Evolutionary conservation across 495 filamentous ascomycete genomes (phyloP), one percentile per base, ranked within the genome.

Genomic region (Lichenothelia convexa): DNA sequence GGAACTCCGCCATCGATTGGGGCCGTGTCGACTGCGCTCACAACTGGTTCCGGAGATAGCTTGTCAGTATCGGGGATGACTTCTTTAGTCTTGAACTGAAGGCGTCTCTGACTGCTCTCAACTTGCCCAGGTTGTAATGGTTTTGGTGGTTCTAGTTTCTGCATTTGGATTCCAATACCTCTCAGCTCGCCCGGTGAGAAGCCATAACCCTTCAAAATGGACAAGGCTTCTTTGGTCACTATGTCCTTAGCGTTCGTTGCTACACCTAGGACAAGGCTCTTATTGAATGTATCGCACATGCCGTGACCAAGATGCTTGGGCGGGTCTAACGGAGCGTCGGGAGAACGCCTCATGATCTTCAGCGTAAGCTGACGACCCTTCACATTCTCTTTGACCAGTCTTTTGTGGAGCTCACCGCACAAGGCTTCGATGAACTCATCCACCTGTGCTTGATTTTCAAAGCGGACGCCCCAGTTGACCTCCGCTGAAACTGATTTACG

Each of bases 401-500:
- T 68, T 21, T 76, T 74, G 44, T 82, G 71, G 16, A 95, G 56
- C 49, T 95, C 89, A 32, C 75, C 73, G 42, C 77, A 83, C 2
- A 97, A 56, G 41, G 79, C 83, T 35, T 68, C 63, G 19, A 95
- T 63, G 48, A 97, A 97, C 35, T 84, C 78, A 30, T 95, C 89
- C 0, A 80, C 83, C 54, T 97, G 87, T 5, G 70, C 70, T 41
- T 93, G 82, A 32, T 68, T 89, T 37, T 81, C 72, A 46, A 97
- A 97, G 20, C 89, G 74, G 35, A 97, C 89, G 2, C 89, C 89
- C 91, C 91, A 97, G 47, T 93, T 97, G 40, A 97, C 82, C 42
- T 95, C 86, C 0, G 86, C 87, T 1, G 86, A 93, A 9, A 95
- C 80, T 0, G 86, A 93, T 50, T 94, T 93, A 22, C 89, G 70